Evolutionary conservation across 805 yeast genomes (phyloP).

Genomic region (Barnettozyma pratensis): DNA sequence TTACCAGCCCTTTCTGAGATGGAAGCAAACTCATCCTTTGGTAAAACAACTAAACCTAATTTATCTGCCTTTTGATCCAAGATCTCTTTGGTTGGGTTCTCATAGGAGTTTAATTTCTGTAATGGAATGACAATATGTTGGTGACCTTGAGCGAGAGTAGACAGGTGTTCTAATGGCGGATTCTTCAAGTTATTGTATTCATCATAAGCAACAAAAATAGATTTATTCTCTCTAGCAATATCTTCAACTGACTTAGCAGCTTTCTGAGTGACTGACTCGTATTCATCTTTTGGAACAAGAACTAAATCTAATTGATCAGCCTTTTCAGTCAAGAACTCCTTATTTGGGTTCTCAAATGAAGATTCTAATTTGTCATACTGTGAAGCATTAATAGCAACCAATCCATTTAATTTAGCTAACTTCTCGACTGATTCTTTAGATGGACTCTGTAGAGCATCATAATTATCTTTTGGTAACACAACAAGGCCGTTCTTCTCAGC

Average conservation of each 20-base stretch:
- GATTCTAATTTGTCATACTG: constrained; percentile 1
- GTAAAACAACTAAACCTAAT: constrained; percentile 16
- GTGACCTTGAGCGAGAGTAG: constrained; percentile 3
- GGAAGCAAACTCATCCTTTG: not conserved
- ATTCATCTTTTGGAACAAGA: constrained; percentile 13
- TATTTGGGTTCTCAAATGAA: constrained; percentile 9
- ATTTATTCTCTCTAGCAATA: constrained; percentile 23
- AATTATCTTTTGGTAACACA: constrained; percentile 10
- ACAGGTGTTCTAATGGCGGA: constrained; percentile 13
- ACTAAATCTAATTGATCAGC: constrained; percentile 12
- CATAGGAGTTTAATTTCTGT: constrained; percentile 8
- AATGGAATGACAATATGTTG: constrained; percentile 5
- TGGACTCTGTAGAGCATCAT: constrained; percentile 1
- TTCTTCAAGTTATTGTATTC: constrained; percentile 8
- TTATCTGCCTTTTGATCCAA: constrained; percentile 20
- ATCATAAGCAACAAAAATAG: constrained; percentile 10
- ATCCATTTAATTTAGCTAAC: not conserved
- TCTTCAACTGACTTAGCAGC: constrained; percentile 23
- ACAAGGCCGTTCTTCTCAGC: constrained; percentile 13
- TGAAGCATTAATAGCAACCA: constrained; percentile 3
- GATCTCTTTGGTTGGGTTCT: constrained; percentile 13
- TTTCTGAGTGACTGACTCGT: constrained; percentile 5
- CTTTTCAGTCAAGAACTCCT: constrained; percentile 7
- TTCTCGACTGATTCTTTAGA: not conserved
- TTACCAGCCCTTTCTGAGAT: not conserved